Percentiles rank a stretch among this genome's conserved stretches.
Evolutionary conservation across 768 basidiomycete species (phyloP).

Genomic region (Rhodotorula babjevae): DNA sequence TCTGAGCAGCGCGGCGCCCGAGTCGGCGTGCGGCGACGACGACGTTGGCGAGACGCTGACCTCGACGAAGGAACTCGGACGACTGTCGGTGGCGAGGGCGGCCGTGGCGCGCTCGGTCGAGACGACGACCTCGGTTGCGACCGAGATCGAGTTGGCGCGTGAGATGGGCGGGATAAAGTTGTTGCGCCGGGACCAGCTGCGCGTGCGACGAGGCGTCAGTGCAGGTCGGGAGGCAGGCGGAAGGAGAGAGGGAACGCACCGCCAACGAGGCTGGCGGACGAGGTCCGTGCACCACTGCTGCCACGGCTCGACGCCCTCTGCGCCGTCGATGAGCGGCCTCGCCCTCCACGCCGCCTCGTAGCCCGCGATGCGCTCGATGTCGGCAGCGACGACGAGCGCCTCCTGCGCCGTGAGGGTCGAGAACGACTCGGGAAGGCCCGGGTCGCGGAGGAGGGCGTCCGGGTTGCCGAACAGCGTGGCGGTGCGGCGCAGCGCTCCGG

Average conservation of each 20-base stretch:
- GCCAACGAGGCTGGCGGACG: neutral
- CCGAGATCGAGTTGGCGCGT: neutral
- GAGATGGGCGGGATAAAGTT: neutral
- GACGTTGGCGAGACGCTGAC: neutral
- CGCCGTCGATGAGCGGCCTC: neutral
- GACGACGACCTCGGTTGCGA: slow-evolving; percentile 1
- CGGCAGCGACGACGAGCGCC: neutral
- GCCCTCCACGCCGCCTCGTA: neutral
- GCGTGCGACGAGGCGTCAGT: neutral
- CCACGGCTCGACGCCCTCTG: slow-evolving; percentile 4
- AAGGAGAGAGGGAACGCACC: neutral
- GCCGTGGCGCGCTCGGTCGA: too few species aligned
- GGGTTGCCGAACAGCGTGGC: neutral
- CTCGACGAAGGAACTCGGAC: neutral
- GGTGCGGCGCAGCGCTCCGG: neutral
- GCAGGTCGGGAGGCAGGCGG: too few species aligned
- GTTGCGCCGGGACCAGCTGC: slow-evolving; percentile 6
- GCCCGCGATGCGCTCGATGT: neutral
- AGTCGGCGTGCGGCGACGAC: too few species aligned
- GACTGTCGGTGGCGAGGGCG: too few species aligned
- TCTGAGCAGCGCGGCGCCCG: neutral
- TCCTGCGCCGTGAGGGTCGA: neutral
- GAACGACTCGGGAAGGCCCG: slow-evolving; percentile 1
- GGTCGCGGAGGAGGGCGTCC: neutral
- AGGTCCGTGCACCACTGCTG: neutral